Percentiles rank a stretch among this genome's conserved stretches.
Evolutionary conservation across 2,329 filamentous ascomycete species (phyloP).

Genomic region (Neurospora crassa): DNA sequence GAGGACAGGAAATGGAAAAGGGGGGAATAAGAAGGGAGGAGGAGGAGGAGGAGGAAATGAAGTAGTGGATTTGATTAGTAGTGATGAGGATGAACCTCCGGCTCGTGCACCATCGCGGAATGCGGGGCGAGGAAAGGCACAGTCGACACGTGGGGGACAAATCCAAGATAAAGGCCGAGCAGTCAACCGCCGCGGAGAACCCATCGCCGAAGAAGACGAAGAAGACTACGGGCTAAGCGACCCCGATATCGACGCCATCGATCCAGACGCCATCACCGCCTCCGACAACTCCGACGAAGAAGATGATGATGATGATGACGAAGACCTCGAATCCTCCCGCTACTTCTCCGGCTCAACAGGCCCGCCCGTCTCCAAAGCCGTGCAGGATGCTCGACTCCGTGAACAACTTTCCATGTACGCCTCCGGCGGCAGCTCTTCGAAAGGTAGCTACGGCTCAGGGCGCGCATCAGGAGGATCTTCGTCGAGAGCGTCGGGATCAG

Average conservation of each 20-base stretch:
- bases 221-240: background rate
- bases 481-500: background rate
- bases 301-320: slow-evolving; percentile 16
- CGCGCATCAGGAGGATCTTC: background rate
- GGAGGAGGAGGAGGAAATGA: slow-evolving; percentile 12
- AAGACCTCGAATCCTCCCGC: slow-evolving; percentile 31
- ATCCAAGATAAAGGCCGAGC: background rate
- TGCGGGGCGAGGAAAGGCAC: background rate
- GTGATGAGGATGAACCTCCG: slow-evolving; percentile 25
- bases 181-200: background rate
- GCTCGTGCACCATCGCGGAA: slow-evolving; percentile 1
- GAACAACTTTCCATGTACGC: background rate
- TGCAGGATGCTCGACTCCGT: background rate
- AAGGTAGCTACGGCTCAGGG: slow-evolving; percentile 11
- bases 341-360: slow-evolving; percentile 31
- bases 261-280: background rate
- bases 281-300: slow-evolving; percentile 3
- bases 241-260: slow-evolving; percentile 21
- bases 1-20: slow-evolving; percentile 14
- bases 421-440: background rate
- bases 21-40: slow-evolving; percentile 13
- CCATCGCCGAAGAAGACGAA: background rate
- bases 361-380: background rate
- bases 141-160: background rate
- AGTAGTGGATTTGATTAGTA: slow-evolving; percentile 45